Evolutionary conservation across 148 eudicot genomes (phyloP).

Genomic region (Drosera capensis): DNA sequence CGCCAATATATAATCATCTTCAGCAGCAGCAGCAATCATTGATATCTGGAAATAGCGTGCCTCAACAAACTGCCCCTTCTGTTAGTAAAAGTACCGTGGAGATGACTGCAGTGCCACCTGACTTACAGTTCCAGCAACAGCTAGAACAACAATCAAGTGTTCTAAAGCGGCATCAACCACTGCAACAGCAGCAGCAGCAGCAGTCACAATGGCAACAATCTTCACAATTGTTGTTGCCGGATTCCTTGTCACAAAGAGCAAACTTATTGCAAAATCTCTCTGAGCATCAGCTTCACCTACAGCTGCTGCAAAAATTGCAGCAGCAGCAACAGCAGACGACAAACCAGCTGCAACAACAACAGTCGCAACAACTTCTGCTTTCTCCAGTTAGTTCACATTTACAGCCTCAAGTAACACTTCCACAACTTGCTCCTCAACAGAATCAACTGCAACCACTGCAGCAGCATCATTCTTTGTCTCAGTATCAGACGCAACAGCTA

Average conservation of each 20-base stretch:
- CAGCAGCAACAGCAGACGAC: constrained; percentile 36
- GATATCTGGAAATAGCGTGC: constrained; percentile 23
- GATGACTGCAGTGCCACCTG: constrained; percentile 35
- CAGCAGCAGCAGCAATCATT: constrained; percentile 73
- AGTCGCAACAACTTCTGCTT: constrained; percentile 31
- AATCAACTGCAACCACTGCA: constrained; percentile 33
- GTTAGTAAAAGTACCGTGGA: constrained; percentile 24
- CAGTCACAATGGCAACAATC: constrained; percentile 29
- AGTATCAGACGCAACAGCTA: constrained; percentile 34
- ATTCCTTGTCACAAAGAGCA: constrained; percentile 35
- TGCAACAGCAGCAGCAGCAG: constrained; percentile 39
- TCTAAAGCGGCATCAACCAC: constrained; percentile 43
- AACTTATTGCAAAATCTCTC: constrained; percentile 40
- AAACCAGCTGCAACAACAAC: constrained; percentile 24
- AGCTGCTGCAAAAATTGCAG: constrained; percentile 32
- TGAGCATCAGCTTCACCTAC: constrained; percentile 64
- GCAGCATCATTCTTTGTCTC: constrained; percentile 33
- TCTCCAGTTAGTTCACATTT: constrained; percentile 20
- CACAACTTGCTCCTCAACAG: constrained; percentile 25
- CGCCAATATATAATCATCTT: constrained; percentile 28
- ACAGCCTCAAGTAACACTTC: constrained; percentile 20
- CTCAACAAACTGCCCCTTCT: constrained; percentile 25
- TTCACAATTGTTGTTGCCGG: constrained; percentile 36
- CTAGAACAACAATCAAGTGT: constrained; percentile 28
- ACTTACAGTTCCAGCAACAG: constrained; percentile 73